Base-by-base conservation (phyloP, 306 rosid species). In the Castanopsis chinensis region DNA sequence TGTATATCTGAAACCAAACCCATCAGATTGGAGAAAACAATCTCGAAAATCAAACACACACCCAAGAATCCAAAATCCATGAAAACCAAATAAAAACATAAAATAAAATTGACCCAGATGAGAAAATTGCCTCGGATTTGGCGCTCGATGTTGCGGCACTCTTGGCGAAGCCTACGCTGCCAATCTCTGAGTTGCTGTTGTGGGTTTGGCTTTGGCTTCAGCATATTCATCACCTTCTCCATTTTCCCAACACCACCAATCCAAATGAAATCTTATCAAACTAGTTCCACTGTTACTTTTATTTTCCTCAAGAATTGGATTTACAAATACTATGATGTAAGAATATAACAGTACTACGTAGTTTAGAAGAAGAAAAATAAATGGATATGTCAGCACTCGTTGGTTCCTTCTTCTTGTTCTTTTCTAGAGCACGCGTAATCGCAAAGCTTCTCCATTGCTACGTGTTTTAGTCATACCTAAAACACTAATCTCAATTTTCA, bases 161-260 rank as follows among this genome's bases (percentile, higher is more conserved):
- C 98, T 67, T 95, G 97, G 53, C 94, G 99, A 64, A 95, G 99
- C 82, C 74, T 84, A 2, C 99, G 92, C 61, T 94, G 98, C 98
- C 98, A 94, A 82, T 87, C 96, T 69, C 92, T 85, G 76, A 92
- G 82, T 64, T 82, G 86, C 78, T 94, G 90, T 32, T 92, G 93
- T 4, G 98, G 96, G 54, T 84, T 85, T 49, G 91, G 71, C 83
- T 92, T 94, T 43, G 96, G 97, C 57, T 88, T 94, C 81, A 94
- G 78, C 73, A 90, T 83, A 80, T 77, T 92, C 88, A 83, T 94
- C 82, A 92, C 82, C 80, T 88, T 94, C 76, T 94, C 94, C 98
- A 90, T 94, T 49, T 45, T 41, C 12, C 3, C 45, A 41, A 41
- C 45, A 41, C 45, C 11, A 0, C 0, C 45, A 41, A 41, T 41